These are phyloP conservation scores for Urtica urens DNA, from an alignment of 306 rosid species.

Conservation along the genomic window DNA sequence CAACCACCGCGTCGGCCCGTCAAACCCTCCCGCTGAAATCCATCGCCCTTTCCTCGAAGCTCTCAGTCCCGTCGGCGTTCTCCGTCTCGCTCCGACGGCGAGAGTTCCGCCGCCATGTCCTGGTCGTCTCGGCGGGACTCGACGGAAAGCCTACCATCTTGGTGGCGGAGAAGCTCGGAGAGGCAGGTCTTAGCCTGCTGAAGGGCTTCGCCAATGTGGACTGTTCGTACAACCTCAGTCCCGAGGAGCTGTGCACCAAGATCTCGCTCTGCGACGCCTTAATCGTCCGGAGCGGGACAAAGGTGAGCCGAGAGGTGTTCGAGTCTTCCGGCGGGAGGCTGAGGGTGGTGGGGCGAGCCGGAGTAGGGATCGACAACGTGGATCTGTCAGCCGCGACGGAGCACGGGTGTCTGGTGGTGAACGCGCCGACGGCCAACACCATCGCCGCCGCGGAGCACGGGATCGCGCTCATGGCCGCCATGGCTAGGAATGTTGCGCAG, in stretches of 20 bases:
- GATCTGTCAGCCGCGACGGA: conserved; percentile 99
- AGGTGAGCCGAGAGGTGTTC: conserved; percentile 82
- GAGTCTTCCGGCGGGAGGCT: conserved; percentile 86
- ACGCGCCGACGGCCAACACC: conserved; percentile 95
- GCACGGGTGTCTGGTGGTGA: conserved; percentile 86
- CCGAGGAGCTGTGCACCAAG: conserved; percentile 93
- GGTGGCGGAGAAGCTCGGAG: conserved; percentile 93
- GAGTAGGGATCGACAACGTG: conserved; percentile 95
- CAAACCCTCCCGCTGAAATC: conserved; percentile 31
- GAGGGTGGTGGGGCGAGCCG: conserved; percentile 95
- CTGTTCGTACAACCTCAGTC: conserved; percentile 67
- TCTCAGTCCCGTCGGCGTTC: conserved; percentile 38
- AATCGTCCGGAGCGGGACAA: conserved; percentile 91
- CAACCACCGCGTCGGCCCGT: conserved; percentile 15
- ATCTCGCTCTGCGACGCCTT: conserved; percentile 96
- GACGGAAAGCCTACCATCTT: conserved; percentile 85
- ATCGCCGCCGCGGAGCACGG: conserved; percentile 98
- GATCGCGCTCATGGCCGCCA: conserved; percentile 76
- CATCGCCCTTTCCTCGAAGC: conserved; percentile 51
- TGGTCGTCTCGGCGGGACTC: conserved; percentile 41
- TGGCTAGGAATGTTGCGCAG: conserved; percentile 96
- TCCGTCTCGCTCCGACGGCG: conserved; percentile 26
- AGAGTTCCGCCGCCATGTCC: conserved; percentile 18
- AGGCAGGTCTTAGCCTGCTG: conserved; percentile 52
- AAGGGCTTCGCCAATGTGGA: conserved; percentile 86